A percentile compares a stretch with the other conserved stretches of the same genome.
Evolutionary conservation across 2,329 filamentous ascomycete species (phyloP).

Genomic region (Cladophialophora immunda): DNA sequence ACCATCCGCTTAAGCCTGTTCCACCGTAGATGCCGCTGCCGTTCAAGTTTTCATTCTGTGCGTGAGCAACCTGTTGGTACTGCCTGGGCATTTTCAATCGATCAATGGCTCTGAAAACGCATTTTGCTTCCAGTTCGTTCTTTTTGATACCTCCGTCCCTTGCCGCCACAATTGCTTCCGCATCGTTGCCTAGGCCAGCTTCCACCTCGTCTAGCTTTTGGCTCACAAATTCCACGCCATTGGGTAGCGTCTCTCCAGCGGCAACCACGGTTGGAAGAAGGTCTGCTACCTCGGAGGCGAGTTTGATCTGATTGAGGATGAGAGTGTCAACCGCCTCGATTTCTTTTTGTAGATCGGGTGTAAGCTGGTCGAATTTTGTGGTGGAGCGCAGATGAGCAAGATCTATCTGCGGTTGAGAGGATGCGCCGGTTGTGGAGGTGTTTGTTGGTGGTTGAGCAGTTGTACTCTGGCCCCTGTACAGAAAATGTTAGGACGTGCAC

Average conservation of each 20-base stretch:
- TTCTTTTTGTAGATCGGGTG: constrained; percentile 79
- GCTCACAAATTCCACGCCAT: constrained; percentile 71
- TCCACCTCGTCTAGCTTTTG: constrained; percentile 70
- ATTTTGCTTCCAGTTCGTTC: constrained; percentile 74
- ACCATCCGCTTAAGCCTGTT: constrained; percentile 42
- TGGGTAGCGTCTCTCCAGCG: constrained; percentile 70
- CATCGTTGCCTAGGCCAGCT: constrained; percentile 69
- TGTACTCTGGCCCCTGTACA: constrained; percentile 21
- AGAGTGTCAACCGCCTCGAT: constrained; percentile 81
- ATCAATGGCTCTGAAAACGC: constrained; percentile 77
- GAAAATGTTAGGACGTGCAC: constrained; percentile 5
- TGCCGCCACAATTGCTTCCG: constrained; percentile 65
- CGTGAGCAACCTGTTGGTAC: constrained; percentile 64
- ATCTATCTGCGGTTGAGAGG: constrained; percentile 79
- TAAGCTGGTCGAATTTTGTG: constrained; percentile 89
- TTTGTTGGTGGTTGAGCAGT: constrained; percentile 23
- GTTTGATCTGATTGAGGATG: constrained; percentile 79
- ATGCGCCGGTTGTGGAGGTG: constrained; percentile 61
- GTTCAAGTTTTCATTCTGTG: constrained; percentile 35
- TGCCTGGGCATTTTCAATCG: constrained; percentile 75
- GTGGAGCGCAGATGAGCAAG: constrained; percentile 80
- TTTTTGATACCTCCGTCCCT: constrained; percentile 65
- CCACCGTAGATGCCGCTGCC: constrained; percentile 36
- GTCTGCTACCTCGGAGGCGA: constrained; percentile 77
- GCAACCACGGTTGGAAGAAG: constrained; percentile 70